Conservation (phyloP, 2,329 filamentous ascomycete genomes). For the Volutella citrinella region DNA sequence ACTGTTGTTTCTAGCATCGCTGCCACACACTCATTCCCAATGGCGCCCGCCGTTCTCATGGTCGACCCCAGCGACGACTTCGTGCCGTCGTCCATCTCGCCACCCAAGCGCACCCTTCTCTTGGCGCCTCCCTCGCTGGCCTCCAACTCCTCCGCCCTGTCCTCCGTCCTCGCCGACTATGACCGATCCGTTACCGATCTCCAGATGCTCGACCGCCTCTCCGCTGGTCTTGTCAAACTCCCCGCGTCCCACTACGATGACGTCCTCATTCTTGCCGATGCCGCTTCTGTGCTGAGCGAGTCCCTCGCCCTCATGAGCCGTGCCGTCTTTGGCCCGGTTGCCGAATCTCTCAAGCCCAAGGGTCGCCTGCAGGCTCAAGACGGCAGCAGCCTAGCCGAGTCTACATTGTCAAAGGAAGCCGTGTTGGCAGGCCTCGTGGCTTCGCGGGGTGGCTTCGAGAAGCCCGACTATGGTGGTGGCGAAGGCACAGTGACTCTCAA, state of each 20-base stretch:
- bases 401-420: slow-evolving; percentile 60
- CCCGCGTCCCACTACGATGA: slow-evolving; percentile 77
- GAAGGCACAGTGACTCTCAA: slow-evolving; percentile 54
- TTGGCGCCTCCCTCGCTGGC: slow-evolving; percentile 89
- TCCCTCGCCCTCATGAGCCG: slow-evolving; percentile 63
- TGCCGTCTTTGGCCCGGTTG: slow-evolving; percentile 65
- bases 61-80: slow-evolving; percentile 57
- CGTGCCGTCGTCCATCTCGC: slow-evolving; percentile 27
- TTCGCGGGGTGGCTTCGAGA: slow-evolving; percentile 64
- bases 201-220: slow-evolving; percentile 95
- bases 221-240: slow-evolving; percentile 75
- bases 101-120: slow-evolving; percentile 64
- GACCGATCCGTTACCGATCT: slow-evolving; percentile 79
- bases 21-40: too few relatives aligned
- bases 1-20: too few relatives aligned
- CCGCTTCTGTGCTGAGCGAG: slow-evolving; percentile 65
- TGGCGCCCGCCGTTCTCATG: slow-evolving; percentile 52
- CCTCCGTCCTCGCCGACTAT: slow-evolving; percentile 66
- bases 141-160: slow-evolving; percentile 76
- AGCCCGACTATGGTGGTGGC: slow-evolving; percentile 62
- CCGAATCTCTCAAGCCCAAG: slow-evolving; percentile 66
- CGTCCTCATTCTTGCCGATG: slow-evolving; percentile 79
- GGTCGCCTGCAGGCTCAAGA: slow-evolving; percentile 69
- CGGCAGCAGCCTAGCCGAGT: slow-evolving; percentile 52
- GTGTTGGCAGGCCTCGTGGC: slow-evolving; percentile 78